Base-by-base conservation (phyloP, 2,329 filamentous ascomycete genomes). In the Monosporascus sp. region DNA sequence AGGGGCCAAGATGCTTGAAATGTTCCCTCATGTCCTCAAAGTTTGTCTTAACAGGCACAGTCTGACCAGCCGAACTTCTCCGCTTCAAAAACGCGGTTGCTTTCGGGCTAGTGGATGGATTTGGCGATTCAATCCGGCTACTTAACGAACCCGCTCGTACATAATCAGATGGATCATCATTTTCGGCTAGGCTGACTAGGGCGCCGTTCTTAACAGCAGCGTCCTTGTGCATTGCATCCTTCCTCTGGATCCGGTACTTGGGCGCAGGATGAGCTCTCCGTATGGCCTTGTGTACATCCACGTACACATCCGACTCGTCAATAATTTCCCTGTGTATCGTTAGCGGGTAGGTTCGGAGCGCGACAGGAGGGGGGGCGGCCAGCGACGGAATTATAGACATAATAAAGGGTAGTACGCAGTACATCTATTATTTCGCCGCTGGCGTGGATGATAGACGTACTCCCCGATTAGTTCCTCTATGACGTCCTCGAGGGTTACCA, bases 381-480 rank as follows among this genome's bases (percentile, higher is more conserved):
- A 27, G 43, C 24, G 5, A 31, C 22, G 26, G 41, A 24, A 44
- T 44, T 17, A 20, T 44, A 8, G 11, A 20, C 31, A 35, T 14
- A 14, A 35, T 35, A 35, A 14, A 11, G 31, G 11, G 1, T 35
- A 35, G 31, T 14, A 14, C 31, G 5, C 14, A 14, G 7, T 14
- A 16, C 14, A 7, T 44, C 41, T 20, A 20, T 19, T 20, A 41
- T 41, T 40, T n/a, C 19, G 9, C 16, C 43, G 31, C 35, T 37
- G 41, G 49, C 9, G 38, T 43, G 43, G 48, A 44, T 16, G 44
- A 3, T 44, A 19, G 45, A 84, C 89, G 71, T 77, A 93, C 88
- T 99, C 94, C 76, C 94, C 94, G 70, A 99, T 99, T 27, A 99
- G 77, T 71, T 99, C 94, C 70, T 99, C 94, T 66, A 99, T 99